These are phyloP conservation scores for Lunasporangiospora selenospora DNA, from an alignment of 192 early-diverging fungal species.

Conservation along the genomic window DNA sequence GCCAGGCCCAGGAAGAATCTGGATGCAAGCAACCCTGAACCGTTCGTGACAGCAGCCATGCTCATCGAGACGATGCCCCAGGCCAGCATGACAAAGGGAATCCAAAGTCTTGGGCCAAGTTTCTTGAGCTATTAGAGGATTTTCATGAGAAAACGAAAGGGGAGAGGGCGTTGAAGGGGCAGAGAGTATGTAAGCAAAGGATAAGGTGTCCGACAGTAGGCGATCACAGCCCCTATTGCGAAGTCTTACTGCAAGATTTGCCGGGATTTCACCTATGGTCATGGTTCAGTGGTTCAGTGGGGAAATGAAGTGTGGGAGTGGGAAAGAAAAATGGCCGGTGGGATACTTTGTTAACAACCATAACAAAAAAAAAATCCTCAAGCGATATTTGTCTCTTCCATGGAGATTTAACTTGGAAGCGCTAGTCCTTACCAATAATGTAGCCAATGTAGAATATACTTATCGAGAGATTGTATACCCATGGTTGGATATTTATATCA, in stretches of 20 bases:
- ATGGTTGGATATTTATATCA: conserved; percentile 42
- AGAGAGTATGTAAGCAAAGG: no score
- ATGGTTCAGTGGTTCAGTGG: no score
- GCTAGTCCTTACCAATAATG: conserved; percentile 27
- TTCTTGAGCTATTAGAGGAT: conserved; percentile 1
- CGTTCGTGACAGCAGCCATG: conserved; percentile 52
- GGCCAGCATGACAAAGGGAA: conserved; percentile 55
- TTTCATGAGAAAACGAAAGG: no score
- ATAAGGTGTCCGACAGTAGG: no score
- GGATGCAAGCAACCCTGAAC: conserved; percentile 40
- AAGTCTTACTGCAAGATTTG: conserved; percentile 5
- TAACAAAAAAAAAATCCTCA: no score
- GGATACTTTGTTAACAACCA: no score
- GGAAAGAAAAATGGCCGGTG: no score
- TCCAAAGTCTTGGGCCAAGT: conserved; percentile 8
- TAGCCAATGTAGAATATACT: conserved; percentile 68
- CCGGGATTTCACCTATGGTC: conserved; percentile 7
- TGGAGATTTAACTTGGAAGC: no score
- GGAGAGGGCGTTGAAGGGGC: no score
- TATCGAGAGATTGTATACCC: conserved; percentile 57
- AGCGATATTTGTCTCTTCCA: no score
- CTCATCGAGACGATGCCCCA: conserved; percentile 55
- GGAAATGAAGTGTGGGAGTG: no score
- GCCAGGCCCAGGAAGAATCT: conserved; percentile 63
- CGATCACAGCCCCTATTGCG: no score